These are phyloP conservation scores for Babesia microti DNA, from an alignment of 169 alveolate species.

Conservation along the genomic window DNA sequence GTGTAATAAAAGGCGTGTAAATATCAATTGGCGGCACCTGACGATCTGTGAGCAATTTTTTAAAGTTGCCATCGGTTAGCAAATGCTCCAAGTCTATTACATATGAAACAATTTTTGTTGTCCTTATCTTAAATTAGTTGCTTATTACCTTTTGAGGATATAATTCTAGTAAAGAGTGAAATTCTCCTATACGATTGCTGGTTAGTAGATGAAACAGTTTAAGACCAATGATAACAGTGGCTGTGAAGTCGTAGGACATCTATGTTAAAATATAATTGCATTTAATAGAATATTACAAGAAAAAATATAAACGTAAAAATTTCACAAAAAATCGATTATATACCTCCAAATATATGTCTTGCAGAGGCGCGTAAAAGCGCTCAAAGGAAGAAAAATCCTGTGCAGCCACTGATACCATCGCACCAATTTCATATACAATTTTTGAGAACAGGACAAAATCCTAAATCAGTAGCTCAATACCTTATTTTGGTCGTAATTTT, in stretches of 20 bases:
- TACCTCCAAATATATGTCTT: conserved; percentile 33
- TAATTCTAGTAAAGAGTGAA: conserved; percentile 53
- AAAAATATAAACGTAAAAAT: neutral
- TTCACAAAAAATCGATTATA: neutral
- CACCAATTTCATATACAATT: conserved; percentile 26
- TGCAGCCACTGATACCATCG: conserved; percentile 10
- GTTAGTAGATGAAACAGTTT: conserved; percentile 49
- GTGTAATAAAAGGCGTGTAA: conserved; percentile 24
- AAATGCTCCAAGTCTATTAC: conserved; percentile 50
- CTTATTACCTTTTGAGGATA: conserved; percentile 15
- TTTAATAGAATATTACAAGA: neutral
- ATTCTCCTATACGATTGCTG: conserved; percentile 53
- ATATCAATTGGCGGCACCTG: conserved; percentile 22
- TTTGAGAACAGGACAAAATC: conserved; percentile 11
- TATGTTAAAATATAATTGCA: neutral
- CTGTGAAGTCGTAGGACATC: neutral
- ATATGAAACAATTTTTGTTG: conserved; percentile 20
- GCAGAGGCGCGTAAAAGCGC: conserved; percentile 20
- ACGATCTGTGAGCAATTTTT: conserved; percentile 1
- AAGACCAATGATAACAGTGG: conserved; percentile 33
- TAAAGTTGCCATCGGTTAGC: conserved; percentile 14
- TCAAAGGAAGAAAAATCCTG: conserved; percentile 24
- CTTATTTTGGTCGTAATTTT: no score
- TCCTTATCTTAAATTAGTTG: conserved; percentile 17
- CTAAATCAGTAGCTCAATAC: neutral